Base-by-base conservation (phyloP, 805 yeast species). In the Zygoascus flipseniorum region DNA sequence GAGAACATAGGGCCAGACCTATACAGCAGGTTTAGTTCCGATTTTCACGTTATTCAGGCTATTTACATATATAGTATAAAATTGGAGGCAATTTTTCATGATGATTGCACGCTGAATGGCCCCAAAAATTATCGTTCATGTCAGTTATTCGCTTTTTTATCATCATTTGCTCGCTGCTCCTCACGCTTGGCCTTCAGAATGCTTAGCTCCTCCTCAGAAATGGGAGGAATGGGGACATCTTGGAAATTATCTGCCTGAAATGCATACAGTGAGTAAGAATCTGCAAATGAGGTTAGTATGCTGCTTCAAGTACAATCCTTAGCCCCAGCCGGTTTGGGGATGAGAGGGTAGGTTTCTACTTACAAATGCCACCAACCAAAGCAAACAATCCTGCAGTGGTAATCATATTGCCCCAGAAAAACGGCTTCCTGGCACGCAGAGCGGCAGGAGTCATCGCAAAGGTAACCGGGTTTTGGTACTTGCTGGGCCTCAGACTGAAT, bases 171-270 rank as follows among this genome's bases (percentile, higher is more conserved):
- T 42, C 44, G 45, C 51, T 42, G 51, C 54, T 56, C 51, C 51
- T 52, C 45, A 61, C 76, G n/a, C 56, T 56, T 66, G 82, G 95
- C 64, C 77, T 75, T 69, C 79, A 82, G 72, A 90, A 77, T 67
- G 50, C 78, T 79, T 64, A 92, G 75, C 65, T 89, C 93, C 52
- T 77, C 82, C 56, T 86, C 93, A 42, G 84, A 77, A 55, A 92
- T 76, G 18, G 98, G 97, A 48, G 99, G 99, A 60, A 92, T 82
- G 43, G 97, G 97, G 60, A 92, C 88, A 66, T 90, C 97, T 47
- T 77, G 81, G 67, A 92, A 89, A 58, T 92, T 63, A 75, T 59
- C 78, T 72, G 76, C 80, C 83, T 0, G 95, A 84, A 70, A 81
- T 73, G 61, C 56, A 16, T 50, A 20, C 2, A 53, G 47, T 16